Percentiles rank a stretch among this genome's conserved stretches.
phyloP scores from a whole-genome alignment of 495 filamentous ascomycete species.

The Astrocystis sublimbata region DNA sequence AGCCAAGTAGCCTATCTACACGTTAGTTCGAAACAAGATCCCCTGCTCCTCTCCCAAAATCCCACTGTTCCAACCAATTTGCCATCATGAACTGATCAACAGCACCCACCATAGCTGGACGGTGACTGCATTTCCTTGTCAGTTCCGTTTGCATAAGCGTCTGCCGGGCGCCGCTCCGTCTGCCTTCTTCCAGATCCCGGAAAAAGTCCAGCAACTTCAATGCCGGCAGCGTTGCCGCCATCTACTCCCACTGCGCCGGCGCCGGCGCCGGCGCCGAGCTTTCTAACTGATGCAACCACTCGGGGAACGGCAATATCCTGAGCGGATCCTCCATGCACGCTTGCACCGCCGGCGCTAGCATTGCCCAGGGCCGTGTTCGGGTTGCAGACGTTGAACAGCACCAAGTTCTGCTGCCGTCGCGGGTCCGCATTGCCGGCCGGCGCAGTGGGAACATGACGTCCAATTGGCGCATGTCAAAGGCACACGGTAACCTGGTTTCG shows the following conservation, averaged over 20 bases:
- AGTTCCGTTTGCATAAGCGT: neutral
- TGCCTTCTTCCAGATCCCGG: neutral
- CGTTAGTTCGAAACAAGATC: neutral
- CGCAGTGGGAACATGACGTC: too few relatives aligned
- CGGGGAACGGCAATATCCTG: neutral
- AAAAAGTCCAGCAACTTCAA: neutral
- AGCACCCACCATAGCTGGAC: neutral
- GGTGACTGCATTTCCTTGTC: neutral
- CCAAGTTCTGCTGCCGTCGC: neutral
- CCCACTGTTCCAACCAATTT: neutral
- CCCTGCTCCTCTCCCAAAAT: neutral
- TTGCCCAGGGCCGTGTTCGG: neutral
- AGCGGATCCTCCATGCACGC: neutral
- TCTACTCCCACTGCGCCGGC: neutral
- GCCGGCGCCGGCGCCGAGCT: neutral
- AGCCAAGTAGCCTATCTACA: neutral
- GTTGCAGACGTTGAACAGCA: neutral
- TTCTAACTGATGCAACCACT: neutral
- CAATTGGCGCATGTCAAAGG: too few relatives aligned
- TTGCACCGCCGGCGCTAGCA: neutral
- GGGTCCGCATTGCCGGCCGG: neutral
- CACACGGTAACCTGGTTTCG: too few relatives aligned
- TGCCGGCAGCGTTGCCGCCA: neutral
- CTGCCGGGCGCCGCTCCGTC: neutral
- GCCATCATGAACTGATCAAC: conserved; percentile 1